Evolutionary conservation across 768 basidiomycete genomes (phyloP).

Genomic region (Coprinellus aureogranulatus): DNA sequence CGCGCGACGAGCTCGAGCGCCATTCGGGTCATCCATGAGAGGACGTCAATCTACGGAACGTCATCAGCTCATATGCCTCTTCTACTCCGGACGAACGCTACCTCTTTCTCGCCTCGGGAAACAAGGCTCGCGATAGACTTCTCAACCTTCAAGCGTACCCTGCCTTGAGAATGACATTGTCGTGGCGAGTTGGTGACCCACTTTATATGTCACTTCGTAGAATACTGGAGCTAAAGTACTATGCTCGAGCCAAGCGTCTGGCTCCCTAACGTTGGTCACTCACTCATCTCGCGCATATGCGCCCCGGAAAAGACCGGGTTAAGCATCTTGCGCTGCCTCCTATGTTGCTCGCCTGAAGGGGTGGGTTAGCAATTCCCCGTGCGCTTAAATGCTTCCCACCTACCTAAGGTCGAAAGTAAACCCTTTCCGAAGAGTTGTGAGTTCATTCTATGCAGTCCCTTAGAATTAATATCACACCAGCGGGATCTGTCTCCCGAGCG

Average conservation of each 20-base stretch:
- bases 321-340: constrained; percentile 37
- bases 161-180: too few species aligned
- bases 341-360: constrained; percentile 38
- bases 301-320: constrained; percentile 36
- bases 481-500: too few species aligned
- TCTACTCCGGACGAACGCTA: neutral
- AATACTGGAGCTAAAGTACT: neutral
- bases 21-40: constrained; percentile 8
- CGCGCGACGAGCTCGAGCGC: constrained; percentile 8
- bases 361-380: neutral
- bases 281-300: constrained; percentile 37
- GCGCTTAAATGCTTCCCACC: too few species aligned
- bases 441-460: neutral
- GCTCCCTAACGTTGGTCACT: neutral
- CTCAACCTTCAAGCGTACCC: too few species aligned
- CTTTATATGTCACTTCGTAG: constrained; percentile 5
- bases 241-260: neutral
- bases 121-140: constrained; percentile 15
- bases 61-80: neutral
- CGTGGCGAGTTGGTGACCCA: too few species aligned
- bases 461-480: constrained; percentile 1
- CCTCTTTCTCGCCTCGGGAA: neutral
- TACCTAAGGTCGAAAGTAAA: constrained; percentile 7
- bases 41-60: constrained; percentile 1
- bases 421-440: constrained; percentile 13